Evolutionary conservation across 2,329 filamentous ascomycete genomes (phyloP), one percentile per base, ranked within the genome.

Genomic region (Elsinoe fawcettii): DNA sequence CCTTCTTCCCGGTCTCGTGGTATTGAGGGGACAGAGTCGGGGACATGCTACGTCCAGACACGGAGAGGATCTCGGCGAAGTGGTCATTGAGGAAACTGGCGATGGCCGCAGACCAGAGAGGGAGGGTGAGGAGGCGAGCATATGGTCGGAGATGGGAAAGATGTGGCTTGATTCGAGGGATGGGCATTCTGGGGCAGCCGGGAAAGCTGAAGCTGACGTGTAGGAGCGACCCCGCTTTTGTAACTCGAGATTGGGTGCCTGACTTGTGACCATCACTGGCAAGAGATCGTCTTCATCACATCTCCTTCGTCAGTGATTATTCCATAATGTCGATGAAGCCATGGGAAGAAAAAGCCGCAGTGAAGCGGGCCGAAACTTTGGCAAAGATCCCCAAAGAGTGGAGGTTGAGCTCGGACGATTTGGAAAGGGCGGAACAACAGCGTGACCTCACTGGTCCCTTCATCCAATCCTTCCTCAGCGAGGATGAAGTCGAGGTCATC

Each of bases 401-500:
- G 75, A 70, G 65, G 18, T 64, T 79, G 39, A 56, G 55, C 20
- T 64, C 44, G 18, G 30, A 22, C 23, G 55, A 36, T 39, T 63
- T 2, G 16, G 58, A 62, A 65, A 66, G 44, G 68, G 64, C 57
- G 63, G 62, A 58, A 55, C 67, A 51, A 12, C 59, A 58, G 30
- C 69, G 73, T 54, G 72, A 80, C 20, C 71, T 79, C 51, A 68
- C 75, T 25, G 68, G 82, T 8, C 80, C 80, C 2, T 70, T 74
- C 16, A 70, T 70, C 51, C 79, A 79, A 61, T 78, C 79, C 0
- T 64, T 84, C 5, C 68, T 84, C 22, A 75, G 66, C 1, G 16
- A 66, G 0, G 65, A 72, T 4, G 80, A 85, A 60, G 64, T 83
- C 20, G 66, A 70, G 0, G 81, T 84, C 47, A 63, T 72, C 0